Percentiles rank a stretch among this genome's conserved stretches.
phyloP scores from a whole-genome alignment of 1,284 basidiomycete species.

The Melanopsichium pennsylvanicum region DNA sequence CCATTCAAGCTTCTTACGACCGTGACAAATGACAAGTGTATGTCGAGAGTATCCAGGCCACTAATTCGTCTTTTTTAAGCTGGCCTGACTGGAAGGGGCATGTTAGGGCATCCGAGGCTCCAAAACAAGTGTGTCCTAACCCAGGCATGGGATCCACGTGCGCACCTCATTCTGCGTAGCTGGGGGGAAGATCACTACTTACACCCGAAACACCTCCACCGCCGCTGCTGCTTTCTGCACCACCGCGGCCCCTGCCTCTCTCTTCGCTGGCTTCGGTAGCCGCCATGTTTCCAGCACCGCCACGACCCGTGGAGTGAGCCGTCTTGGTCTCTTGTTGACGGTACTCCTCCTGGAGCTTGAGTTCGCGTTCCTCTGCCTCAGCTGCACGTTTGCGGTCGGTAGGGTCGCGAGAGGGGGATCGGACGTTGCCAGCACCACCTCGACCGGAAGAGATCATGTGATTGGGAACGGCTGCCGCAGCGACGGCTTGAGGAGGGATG shows the following conservation, averaged over 20 bases:
- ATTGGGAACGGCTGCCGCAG: conserved; percentile 24
- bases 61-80: too few species aligned
- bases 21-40: too few species aligned
- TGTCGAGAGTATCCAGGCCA: too few species aligned
- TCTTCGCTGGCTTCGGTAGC: conserved; percentile 26
- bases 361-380: conserved; percentile 41
- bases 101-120: conserved; percentile 5
- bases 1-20: too few species aligned
- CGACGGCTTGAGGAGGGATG: conserved; percentile 16
- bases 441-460: conserved; percentile 72
- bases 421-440: conserved; percentile 80
- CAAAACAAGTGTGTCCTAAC: too few species aligned
- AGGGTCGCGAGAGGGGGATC: conserved; percentile 74
- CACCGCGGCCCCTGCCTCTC: conserved; percentile 44
- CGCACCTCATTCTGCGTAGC: too few species aligned
- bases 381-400: conserved; percentile 62
- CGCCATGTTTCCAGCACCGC: conserved; percentile 75
- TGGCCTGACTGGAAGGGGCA: background rate
- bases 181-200: conserved; percentile 11
- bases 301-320: conserved; percentile 74
- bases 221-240: conserved; percentile 7
- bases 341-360: conserved; percentile 66
- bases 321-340: conserved; percentile 66
- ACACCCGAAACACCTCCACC: conserved; percentile 40
- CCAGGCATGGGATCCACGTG: too few species aligned